Evolutionary conservation across 768 basidiomycete species (phyloP).

Genomic region (Podaxis sp.): DNA sequence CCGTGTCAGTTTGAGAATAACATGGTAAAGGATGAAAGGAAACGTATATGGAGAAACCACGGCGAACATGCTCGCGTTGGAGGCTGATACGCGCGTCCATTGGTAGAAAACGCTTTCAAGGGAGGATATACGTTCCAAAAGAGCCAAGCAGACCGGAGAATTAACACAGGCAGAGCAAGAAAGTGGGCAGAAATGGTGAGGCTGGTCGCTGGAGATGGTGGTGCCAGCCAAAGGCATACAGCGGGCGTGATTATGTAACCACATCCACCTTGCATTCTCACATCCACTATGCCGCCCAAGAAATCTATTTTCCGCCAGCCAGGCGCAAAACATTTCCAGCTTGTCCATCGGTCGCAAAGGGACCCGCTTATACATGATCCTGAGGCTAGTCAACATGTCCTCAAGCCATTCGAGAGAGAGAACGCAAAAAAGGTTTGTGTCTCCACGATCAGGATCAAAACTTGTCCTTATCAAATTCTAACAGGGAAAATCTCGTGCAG

Average conservation of each 20-base stretch:
- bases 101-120: conserved; percentile 26
- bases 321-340: conserved; percentile 91
- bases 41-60: conserved; percentile 91
- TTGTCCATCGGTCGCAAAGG: conserved; percentile 93
- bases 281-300: conserved; percentile 54
- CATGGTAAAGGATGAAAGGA: conserved; percentile 26
- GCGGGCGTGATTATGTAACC: conserved; percentile 35
- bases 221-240: conserved; percentile 27
- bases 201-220: conserved; percentile 27
- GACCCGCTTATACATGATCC: conserved; percentile 96
- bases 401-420: conserved; percentile 76
- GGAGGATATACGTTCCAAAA: conserved; percentile 9
- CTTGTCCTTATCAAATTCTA: conserved; percentile 10
- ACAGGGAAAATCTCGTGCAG: conserved; percentile 80
- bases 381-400: conserved; percentile 84
- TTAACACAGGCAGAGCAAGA: conserved; percentile 5
- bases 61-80: conserved; percentile 77
- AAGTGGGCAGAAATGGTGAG: conserved; percentile 22
- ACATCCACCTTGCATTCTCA: conserved; percentile 24
- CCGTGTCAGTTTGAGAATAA: conserved; percentile 38
- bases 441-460: conserved; percentile 13
- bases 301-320: conserved; percentile 91
- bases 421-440: conserved; percentile 63
- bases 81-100: conserved; percentile 57
- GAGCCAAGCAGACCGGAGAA: background rate